Evolutionary conservation across 2,329 filamentous ascomycete genomes (phyloP), one percentile per base, ranked within the genome.

Genomic region (Diaporthe citrichinensis): DNA sequence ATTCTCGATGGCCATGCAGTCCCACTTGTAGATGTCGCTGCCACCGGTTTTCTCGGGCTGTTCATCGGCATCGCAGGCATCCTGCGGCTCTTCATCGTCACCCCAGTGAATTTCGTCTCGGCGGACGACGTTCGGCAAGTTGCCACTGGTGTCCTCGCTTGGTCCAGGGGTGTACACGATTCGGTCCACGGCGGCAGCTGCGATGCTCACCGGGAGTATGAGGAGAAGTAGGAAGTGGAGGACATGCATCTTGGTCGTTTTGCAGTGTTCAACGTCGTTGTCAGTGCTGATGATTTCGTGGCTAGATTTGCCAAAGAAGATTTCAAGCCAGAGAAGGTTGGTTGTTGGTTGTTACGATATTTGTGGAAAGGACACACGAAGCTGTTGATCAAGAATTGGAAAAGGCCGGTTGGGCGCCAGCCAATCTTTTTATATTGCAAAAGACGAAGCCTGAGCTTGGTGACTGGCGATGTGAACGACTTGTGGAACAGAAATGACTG

Each of bases 241-340:
- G 31, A 41, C 3, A 53, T 28, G 31, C 65, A 68, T 68, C 7
- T 68, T 53, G 46, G 7, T 12, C 8, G 1, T 9, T 41, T 12
- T 12, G n/a, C 4, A 31, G 31, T n/a, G 23, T 15, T 36, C 20
- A 23, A 17, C 2, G 17, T 34, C 23, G 61, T 17, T 36, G 4
- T 53, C 3, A 14, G 62, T 17, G 20, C 7, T 68, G 62, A 20
- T 7, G 23, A 1, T 15, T 49, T 2, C 17, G 61, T n/a, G 4
- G 25, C 2, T n/a, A 44, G 10, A 15, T 8, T 36, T 51, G 31
- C 5, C 23, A 39, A n/a, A 5, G n/a, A 5, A 23, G 28, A 5
- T 4, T 15, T 34, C 0, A 7, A 17, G 2, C 3, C 0, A 28
- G 34, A 10, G 20, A 36, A 1, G 0, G 4, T 53, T 53, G 10